A percentile compares a stretch with the other conserved stretches of the same genome.
Conservation (phyloP, 1,284 basidiomycete species). For the Cystobasidium slooffiae region DNA sequence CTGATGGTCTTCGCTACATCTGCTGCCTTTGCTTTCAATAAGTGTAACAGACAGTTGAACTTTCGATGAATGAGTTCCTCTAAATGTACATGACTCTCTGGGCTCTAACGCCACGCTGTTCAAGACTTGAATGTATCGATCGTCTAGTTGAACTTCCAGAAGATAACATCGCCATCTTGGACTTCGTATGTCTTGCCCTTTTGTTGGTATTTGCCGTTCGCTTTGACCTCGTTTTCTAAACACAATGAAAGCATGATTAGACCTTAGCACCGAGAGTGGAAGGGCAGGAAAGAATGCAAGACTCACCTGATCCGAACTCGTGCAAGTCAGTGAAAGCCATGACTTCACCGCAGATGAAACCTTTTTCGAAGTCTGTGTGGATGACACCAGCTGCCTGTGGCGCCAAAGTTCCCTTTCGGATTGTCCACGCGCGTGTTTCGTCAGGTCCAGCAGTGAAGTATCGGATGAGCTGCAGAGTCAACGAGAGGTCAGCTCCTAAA, state of each 20-base stretch:
- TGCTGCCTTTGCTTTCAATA: too few relatives aligned
- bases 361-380: conserved; percentile 95
- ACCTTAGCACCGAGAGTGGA: not conserved
- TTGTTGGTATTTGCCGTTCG: conserved; percentile 89
- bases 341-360: conserved; percentile 99
- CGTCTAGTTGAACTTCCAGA: conserved; percentile 41
- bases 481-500: not conserved
- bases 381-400: conserved; percentile 98
- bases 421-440: conserved; percentile 98
- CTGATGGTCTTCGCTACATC: too few relatives aligned
- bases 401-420: conserved; percentile 89
- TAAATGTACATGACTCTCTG: conserved; percentile 6
- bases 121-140: not conserved
- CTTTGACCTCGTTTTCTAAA: conserved; percentile 82
- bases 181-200: conserved; percentile 94
- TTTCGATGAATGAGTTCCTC: not conserved
- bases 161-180: conserved; percentile 59
- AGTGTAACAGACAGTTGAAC: too few relatives aligned
- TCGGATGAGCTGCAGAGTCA: conserved; percentile 72
- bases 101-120: not conserved
- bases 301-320: conserved; percentile 72
- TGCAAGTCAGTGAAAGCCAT: conserved; percentile 91
- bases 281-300: not conserved
- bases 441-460: conserved; percentile 97
- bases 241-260: not conserved